These are phyloP conservation scores for Rhynchosporium secalis DNA, from an alignment of 2,329 filamentous ascomycete species.

Conservation along the genomic window DNA sequence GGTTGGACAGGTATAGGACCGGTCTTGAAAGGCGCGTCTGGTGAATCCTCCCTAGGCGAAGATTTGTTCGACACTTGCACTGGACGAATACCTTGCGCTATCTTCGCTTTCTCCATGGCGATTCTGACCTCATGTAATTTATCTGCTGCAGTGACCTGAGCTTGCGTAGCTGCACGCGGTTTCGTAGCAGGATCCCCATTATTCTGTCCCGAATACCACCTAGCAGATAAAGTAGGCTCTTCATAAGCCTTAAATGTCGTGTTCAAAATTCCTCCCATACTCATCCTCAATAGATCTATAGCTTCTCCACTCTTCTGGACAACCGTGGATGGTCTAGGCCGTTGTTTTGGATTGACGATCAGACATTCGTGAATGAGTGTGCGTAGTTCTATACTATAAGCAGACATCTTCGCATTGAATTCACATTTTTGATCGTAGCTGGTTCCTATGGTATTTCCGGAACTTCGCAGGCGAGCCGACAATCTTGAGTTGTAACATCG, in stretches of 20 bases:
- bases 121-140: neutral
- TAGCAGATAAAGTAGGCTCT: slow-evolving; percentile 11
- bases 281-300: neutral
- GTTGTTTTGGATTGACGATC: neutral
- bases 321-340: slow-evolving; percentile 1
- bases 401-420: neutral
- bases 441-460: slow-evolving; percentile 9
- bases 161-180: neutral
- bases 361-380: slow-evolving; percentile 16
- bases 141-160: neutral
- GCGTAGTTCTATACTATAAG: slow-evolving; percentile 16
- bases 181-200: neutral
- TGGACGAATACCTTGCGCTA: neutral
- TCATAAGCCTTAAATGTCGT: neutral
- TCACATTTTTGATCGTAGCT: slow-evolving; percentile 5
- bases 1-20: neutral
- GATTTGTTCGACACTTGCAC: no score
- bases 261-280: neutral
- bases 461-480: slow-evolving; percentile 1
- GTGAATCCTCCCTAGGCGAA: no score
- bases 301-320: neutral
- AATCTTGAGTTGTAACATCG: slow-evolving; percentile 16
- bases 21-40: neutral
- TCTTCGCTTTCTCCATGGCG: neutral
- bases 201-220: slow-evolving; percentile 14